Evolutionary conservation across 2,329 filamentous ascomycete genomes (phyloP), one percentile per base, ranked within the genome.

Genomic region (Colletotrichum tropicicola): DNA sequence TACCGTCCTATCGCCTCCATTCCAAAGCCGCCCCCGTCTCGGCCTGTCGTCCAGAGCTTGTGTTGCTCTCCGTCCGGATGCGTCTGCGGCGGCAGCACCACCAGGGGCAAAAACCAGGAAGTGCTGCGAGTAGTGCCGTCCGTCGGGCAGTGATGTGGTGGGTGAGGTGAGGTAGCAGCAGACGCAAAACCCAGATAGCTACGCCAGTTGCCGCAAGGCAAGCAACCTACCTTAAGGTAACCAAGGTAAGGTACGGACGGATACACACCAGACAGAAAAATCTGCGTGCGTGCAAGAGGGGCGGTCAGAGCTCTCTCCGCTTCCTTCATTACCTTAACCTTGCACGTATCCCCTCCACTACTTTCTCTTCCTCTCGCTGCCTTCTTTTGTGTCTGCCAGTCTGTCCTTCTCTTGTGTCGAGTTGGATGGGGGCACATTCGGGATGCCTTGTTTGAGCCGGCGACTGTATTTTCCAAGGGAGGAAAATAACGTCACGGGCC

Each of bases 301-400:
- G 61, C 61, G 61, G 61, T 61, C 61, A 61, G 61, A 51, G 56
- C 48, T 56, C 35, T 35, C 47, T 47, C 25, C 56, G 41, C 21
- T 53, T 60, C 39, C 19, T 54, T 43, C 51, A 30, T 54, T 57
- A n/a, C n/a, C n/a, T n/a, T n/a, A 57, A 57, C 54, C 41, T 37
- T 23, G 25, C 30, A 48, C 54, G 37, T 57, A 57, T 57, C 54
- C 54, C 54, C 54, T 58, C 17, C 43, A 25, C n/a, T 25, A 49
- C 19, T 32, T 43, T 19, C 8, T 13, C 28, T 37, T 39, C 27
- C 30, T 45, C 23, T 53, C 12, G 37, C 30, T 25, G 35, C 32
- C 19, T 21, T n/a, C 6, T 43, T 9, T 43, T 43, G 17, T n/a
- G n/a, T n/a, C n/a, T n/a, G n/a, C n/a, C n/a, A n/a, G n/a, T n/a